Percentiles rank a stretch among this genome's conserved stretches.
Evolutionary conservation across 2,329 filamentous ascomycete species (phyloP).

Genomic region (Colletotrichum costaricense): DNA sequence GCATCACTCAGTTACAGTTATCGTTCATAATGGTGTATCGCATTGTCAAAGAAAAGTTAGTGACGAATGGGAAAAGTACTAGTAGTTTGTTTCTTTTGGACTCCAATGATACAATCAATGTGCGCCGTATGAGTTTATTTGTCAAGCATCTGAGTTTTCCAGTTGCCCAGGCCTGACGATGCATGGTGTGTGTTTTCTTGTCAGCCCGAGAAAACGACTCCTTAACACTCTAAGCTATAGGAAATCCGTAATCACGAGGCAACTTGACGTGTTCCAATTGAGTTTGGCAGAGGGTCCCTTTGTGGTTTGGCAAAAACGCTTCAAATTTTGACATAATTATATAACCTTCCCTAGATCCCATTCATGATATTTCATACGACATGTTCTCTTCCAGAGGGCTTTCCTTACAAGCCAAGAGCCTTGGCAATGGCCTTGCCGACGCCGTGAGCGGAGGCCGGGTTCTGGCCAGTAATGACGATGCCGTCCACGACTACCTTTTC

Average conservation of each 20-base stretch:
- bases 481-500: slow-evolving; percentile 63
- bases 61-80: not conserved
- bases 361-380: slow-evolving; percentile 13
- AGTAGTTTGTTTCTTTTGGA: not conserved
- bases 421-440: slow-evolving; percentile 64
- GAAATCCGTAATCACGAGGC: not conserved
- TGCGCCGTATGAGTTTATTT: not conserved
- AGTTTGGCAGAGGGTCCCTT: not conserved
- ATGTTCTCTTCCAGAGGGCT: not conserved
- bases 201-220: not conserved
- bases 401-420: slow-evolving; percentile 48
- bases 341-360: slow-evolving; percentile 2
- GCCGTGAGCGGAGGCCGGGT: slow-evolving; percentile 62
- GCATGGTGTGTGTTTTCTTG: not conserved
- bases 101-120: not conserved
- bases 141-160: no score
- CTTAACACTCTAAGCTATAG: rapidly evolving
- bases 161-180: not conserved
- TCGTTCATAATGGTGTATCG: not conserved
- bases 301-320: not conserved
- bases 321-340: not conserved
- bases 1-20: slow-evolving; percentile 4
- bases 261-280: not conserved
- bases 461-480: slow-evolving; percentile 68
- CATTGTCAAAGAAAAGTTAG: not conserved